Conservation (phyloP, 2,329 filamentous ascomycete genomes). For the Alternaria sp. region DNA sequence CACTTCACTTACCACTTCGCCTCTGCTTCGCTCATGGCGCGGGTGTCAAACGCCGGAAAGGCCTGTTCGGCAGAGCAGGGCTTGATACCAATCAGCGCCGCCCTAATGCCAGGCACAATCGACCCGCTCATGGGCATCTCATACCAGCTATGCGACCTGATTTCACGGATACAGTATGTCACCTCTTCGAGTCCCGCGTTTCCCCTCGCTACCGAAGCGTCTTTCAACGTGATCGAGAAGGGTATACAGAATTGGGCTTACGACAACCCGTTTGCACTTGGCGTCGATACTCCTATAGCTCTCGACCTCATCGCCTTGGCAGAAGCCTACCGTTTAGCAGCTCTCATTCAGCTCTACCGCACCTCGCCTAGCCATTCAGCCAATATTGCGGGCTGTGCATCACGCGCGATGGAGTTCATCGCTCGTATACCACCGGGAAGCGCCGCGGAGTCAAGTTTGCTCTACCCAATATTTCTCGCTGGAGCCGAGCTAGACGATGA, state of each 20-base stretch:
- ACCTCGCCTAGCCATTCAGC: constrained; percentile 33
- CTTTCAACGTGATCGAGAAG: constrained; percentile 39
- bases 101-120: constrained; percentile 34
- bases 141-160: constrained; percentile 43
- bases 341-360: constrained; percentile 45
- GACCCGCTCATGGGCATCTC: constrained; percentile 47
- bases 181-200: constrained; percentile 42
- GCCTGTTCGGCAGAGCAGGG: constrained; percentile 26
- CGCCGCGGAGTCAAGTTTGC: constrained; percentile 42
- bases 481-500: constrained; percentile 42
- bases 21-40: constrained; percentile 44
- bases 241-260: constrained; percentile 45
- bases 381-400: constrained; percentile 38
- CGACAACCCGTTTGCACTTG: constrained; percentile 38
- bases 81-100: constrained; percentile 22
- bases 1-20: constrained; percentile 49
- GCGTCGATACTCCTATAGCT: constrained; percentile 39
- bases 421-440: constrained; percentile 44
- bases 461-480: constrained; percentile 47
- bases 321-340: constrained; percentile 43
- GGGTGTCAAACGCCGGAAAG: constrained; percentile 28
- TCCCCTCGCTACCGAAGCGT: constrained; percentile 41
- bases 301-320: constrained; percentile 46
- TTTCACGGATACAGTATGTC: constrained; percentile 44
- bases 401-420: constrained; percentile 45